Base-by-base conservation (phyloP, 371 early-diverging fungal species). In the Mortierella polycephala region DNA sequence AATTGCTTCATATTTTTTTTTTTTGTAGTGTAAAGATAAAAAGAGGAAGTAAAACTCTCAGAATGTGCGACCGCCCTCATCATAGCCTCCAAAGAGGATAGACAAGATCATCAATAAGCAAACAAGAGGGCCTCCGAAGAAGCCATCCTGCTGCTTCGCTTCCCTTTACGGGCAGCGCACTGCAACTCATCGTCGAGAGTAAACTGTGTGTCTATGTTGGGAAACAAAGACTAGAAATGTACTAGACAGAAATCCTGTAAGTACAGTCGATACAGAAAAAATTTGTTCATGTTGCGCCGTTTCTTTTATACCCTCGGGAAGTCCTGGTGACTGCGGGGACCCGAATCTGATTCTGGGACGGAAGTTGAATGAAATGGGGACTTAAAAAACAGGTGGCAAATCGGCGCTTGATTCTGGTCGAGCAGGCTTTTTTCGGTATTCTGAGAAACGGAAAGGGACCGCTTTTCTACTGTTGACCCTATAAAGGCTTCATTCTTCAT, bases 101-200 rank as follows among this genome's bases (percentile, higher is more conserved):
- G 80, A 74, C 80, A 80, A 80, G 80, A 74, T 80, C 80, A 80
- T 80, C 80, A 80, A 80, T 80, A 70, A 64, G 80, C 70, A 74
- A 56, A 30, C 57, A 60, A 42, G 55, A 58, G 56, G n/a, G 30
- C 42, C 54, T 42, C 55, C 56, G 53, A 63, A 54, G 49, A 47
- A 30, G 47, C 11, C 18, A 47, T 23, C 44, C 68, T 41, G 58
- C 56, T 58, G 74, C 74, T 62, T 69, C 80, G 74, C 80, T 80
- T 80, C 80, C 80, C 80, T 80, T 74, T 80, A 80, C 74, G 80
- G 80, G 74, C 80, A 80, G 74, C 80, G 80, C 74, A 74, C 80
- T 80, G 45, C 70, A 69, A 60, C 80, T 80, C 80, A 80, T 80
- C 80, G 69, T 74, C 80, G 74, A 80, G 80, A 69, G 73, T 80